Conservation (phyloP, 345 rosid species). For the Hibiscus mutabilis region DNA sequence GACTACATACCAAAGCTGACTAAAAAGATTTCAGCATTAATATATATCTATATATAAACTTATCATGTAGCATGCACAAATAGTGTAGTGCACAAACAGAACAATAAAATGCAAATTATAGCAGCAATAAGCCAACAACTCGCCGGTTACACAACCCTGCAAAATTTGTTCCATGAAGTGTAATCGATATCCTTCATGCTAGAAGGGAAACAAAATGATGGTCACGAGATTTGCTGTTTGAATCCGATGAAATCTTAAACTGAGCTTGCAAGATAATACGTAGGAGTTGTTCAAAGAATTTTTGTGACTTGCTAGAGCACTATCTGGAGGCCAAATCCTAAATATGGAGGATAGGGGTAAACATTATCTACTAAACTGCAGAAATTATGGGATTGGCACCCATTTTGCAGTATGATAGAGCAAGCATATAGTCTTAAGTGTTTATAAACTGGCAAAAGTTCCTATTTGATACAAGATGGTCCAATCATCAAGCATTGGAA, state of each 20-base stretch:
- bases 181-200: too few species aligned
- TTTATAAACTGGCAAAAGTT: neutral
- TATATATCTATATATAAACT: too few species aligned
- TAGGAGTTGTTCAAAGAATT: too few species aligned
- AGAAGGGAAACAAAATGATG: too few species aligned
- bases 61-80: neutral
- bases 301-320: too few species aligned
- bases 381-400: neutral
- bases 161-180: neutral
- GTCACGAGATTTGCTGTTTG: too few species aligned
- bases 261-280: too few species aligned
- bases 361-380: neutral
- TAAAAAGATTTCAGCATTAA: neutral
- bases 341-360: too few species aligned
- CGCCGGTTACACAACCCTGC: too few species aligned
- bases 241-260: too few species aligned
- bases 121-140: neutral
- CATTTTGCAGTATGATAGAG: neutral
- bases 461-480: neutral
- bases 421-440: neutral
- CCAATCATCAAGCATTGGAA: neutral
- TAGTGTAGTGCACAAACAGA: neutral
- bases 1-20: slow-evolving; percentile 74
- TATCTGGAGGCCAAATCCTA: too few species aligned
- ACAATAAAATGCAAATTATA: neutral